A percentile compares a stretch with the other conserved stretches of the same genome.
Evolutionary conservation across 148 eudicot genomes (phyloP).

Genomic region (Cornus controversa): DNA sequence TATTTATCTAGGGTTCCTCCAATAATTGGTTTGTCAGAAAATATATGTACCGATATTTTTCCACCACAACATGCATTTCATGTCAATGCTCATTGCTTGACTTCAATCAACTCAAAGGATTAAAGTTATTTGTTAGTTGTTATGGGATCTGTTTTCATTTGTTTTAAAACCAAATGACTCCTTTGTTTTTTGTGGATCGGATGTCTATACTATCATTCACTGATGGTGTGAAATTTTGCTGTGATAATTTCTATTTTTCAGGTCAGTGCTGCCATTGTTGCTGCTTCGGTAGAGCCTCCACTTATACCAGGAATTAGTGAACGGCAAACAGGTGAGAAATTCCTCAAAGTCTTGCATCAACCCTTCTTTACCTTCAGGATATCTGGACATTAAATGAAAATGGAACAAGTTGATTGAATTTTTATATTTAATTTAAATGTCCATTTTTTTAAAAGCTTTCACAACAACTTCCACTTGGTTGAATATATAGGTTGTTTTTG

Average conservation of each 20-base stretch:
- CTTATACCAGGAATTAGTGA: constrained; percentile 56
- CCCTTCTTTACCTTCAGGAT: background rate
- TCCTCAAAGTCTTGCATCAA: background rate
- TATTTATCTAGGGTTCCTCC: too few species aligned
- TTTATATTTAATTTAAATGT: background rate
- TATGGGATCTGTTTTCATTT: background rate
- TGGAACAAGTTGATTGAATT: background rate
- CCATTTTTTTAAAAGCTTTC: background rate
- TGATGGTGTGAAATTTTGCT: background rate
- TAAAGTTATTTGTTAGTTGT: background rate
- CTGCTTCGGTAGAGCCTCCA: constrained; percentile 32
- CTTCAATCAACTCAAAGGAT: too few species aligned
- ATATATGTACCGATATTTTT: too few species aligned
- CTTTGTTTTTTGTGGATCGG: background rate
- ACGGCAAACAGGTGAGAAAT: constrained; percentile 58
- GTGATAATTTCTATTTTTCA: constrained; percentile 17
- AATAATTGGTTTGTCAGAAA: too few species aligned
- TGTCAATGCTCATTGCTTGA: too few species aligned
- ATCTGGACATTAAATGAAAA: background rate
- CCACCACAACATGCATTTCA: too few species aligned
- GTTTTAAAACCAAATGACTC: background rate
- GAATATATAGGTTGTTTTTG: background rate
- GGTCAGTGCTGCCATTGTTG: constrained; percentile 35
- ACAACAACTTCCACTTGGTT: background rate
- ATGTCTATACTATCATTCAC: background rate